Percentiles rank a stretch among this genome's conserved stretches.
Evolutionary conservation across 352 stramenopile genomes (phyloP).

Genomic region (Phytopythium boreale): DNA sequence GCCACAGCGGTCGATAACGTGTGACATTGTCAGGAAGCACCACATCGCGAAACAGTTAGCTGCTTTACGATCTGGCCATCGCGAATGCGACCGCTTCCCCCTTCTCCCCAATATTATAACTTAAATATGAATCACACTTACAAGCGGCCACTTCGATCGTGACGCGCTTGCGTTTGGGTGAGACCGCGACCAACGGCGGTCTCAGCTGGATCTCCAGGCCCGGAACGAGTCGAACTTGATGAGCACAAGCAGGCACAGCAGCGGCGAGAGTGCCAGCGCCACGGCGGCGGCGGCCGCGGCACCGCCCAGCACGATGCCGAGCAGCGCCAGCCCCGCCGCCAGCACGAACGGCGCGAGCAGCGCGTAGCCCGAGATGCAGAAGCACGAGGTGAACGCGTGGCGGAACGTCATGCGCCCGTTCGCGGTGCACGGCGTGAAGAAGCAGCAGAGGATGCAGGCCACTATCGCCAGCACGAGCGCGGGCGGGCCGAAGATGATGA

Average conservation of each 20-base stretch:
- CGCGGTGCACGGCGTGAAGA: constrained; percentile 57
- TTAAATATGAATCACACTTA: background rate
- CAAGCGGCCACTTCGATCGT: background rate
- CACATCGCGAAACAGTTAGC: background rate
- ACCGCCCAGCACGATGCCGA: constrained; percentile 25
- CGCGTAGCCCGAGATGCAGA: constrained; percentile 56
- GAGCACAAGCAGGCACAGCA: constrained; percentile 24
- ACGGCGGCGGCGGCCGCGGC: constrained; percentile 22
- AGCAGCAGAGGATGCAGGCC: constrained; percentile 59
- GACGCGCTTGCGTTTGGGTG: background rate
- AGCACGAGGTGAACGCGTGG: constrained; percentile 60
- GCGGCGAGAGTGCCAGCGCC: constrained; percentile 22
- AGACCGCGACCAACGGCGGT: background rate
- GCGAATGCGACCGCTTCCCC: too few species aligned
- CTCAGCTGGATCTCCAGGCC: constrained; percentile 7
- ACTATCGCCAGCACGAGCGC: constrained; percentile 54
- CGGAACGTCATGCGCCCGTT: constrained; percentile 38
- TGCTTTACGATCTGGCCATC: background rate
- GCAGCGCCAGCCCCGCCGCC: constrained; percentile 21
- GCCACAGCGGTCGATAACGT: background rate
- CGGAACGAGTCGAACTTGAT: constrained; percentile 13
- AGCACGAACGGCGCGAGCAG: constrained; percentile 46
- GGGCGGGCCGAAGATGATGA: constrained; percentile 62
- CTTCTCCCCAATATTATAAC: background rate
- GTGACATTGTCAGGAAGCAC: background rate